A percentile compares a stretch with the other conserved stretches of the same genome.
phyloP scores from a whole-genome alignment of 2,329 filamentous ascomycete genomes.

The Aspergillus ochraceus region DNA sequence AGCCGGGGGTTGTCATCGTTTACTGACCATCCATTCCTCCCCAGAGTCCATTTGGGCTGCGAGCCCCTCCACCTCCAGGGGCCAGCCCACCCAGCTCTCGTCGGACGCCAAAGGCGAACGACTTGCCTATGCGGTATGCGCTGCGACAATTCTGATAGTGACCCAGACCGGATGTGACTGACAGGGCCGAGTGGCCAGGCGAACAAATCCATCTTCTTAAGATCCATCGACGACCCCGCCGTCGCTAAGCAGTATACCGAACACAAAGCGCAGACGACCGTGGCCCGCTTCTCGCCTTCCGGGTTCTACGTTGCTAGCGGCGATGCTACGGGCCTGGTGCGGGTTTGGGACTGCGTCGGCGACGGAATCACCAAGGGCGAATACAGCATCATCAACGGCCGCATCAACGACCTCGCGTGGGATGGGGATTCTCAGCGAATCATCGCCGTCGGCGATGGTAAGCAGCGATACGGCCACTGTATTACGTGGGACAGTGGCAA shows the following conservation, averaged over 20 bases:
- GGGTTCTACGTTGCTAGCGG: slow-evolving; percentile 95
- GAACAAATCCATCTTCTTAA: slow-evolving; percentile 94
- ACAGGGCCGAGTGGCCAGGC: slow-evolving; percentile 56
- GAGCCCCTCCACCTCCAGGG: slow-evolving; percentile 77
- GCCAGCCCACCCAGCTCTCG: slow-evolving; percentile 85
- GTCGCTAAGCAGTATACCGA: slow-evolving; percentile 86
- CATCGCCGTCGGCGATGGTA: slow-evolving; percentile 93
- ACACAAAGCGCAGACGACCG: slow-evolving; percentile 84
- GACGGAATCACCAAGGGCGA: slow-evolving; percentile 90
- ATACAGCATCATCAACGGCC: slow-evolving; percentile 89
- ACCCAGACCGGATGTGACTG: not conserved
- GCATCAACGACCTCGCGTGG: slow-evolving; percentile 96
- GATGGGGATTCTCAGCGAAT: slow-evolving; percentile 95
- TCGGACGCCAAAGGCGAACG: slow-evolving; percentile 85
- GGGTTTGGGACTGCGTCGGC: slow-evolving; percentile 86
- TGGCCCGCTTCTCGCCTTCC: slow-evolving; percentile 90
- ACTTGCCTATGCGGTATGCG: slow-evolving; percentile 83
- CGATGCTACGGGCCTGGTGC: slow-evolving; percentile 78
- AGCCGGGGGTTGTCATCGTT: not conserved
- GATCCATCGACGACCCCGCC: slow-evolving; percentile 87
- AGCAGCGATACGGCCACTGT: slow-evolving; percentile 89
- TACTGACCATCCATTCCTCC: slow-evolving; percentile 8
- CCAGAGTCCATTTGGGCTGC: slow-evolving; percentile 77
- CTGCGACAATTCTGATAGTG: not conserved
- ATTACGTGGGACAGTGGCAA: slow-evolving; percentile 96